Base-by-base conservation (phyloP, 352 stramenopile species). In the Phytopythium sindhum region DNA sequence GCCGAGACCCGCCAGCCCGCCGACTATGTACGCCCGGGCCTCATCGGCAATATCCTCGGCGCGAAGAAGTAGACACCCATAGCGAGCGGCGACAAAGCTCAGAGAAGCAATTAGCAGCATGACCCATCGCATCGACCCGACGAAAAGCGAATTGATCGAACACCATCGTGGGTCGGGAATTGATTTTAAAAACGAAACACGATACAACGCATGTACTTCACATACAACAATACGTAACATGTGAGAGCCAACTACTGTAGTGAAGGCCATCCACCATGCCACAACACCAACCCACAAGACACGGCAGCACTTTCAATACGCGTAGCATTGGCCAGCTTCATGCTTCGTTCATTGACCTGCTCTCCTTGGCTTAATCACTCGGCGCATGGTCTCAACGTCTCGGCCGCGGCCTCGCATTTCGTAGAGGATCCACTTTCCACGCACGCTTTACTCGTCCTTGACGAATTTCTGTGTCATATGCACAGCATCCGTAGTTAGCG, bases 1-100 rank as follows among this genome's bases (percentile, higher is more conserved):
- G 74, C 80, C 7, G 88, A 97, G 64, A 84, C 90, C 23, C 71
- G 70, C 60, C 75, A 91, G 70, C 77, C 88, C n/a, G 77, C 79
- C 55, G 88, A 85, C 72, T 98, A 98, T 67, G 78, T 97, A 17
- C 81, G 96, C 64, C 96, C 96, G 0, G 96, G 81, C 54, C 80
- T 98, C 70, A 58, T 84, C 31, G 77, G 73, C 57, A 86, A 78
- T 69, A 66, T 82, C 41, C 67, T 86, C 37, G 77, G 79, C 55
- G 66, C 66, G 57, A 73, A 72, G 55, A 66, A 78, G 19, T 82
- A 75, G 70, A 54, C 17, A 21, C 7, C 29, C 4, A 50, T 12
- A 23, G 26, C 19, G 58, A 67, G 17, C 48, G 21, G 33, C 4
- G n/a, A 44, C 53, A 19, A 7, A 6, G 39, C 39, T 45, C 39